Base-by-base conservation (phyloP, 306 rosid species). In the Rubus parviflorus region DNA sequence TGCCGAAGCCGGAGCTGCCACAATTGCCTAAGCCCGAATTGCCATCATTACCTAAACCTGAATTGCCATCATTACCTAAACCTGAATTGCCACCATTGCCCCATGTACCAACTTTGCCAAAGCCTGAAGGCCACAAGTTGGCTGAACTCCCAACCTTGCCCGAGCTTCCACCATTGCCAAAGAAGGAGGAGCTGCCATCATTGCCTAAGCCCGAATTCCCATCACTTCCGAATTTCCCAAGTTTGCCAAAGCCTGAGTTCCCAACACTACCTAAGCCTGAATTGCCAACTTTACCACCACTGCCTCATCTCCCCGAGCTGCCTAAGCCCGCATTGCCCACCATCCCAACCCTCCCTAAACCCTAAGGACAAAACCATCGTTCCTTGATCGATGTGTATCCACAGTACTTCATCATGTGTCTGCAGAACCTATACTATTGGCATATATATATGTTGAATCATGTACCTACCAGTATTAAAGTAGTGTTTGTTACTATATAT, bases 121-220 rank as follows among this genome's bases (percentile, higher is more conserved):
- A 71, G 23, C 75, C 52, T 42, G 71, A 80, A 52, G 38, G 69
- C 8, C 75, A 52, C 13, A 30, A 54, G 30, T 13, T 70, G 77
- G 20, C 61, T 30, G 85, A 81, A 22, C 11, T 72, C 64, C 81
- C 81, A 49, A 23, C 42, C 38, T 5, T 60, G 22, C 75, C 79
- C 0, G 52, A 62, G 22, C 20, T 76, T 53, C 73, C 68, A 63
- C 9, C 43, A 54, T 71, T 76, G 52, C 57, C 79, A 42, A 60
- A 60, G 38, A 30, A 13, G 35, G 64, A 58, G 64, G 64, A 58
- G 16, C 15, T 58, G 64, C 38, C 64, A 4, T 42, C 46, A 42
- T 42, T 30, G 35, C 35, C 35, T 17, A 15, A 76, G n/a, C 61
- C 78, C 0, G 61, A 60, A 75, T 17, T 76, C 22, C 79, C 79